Conservation (phyloP, 805 yeast species). For the Danielia reshetovae region DNA sequence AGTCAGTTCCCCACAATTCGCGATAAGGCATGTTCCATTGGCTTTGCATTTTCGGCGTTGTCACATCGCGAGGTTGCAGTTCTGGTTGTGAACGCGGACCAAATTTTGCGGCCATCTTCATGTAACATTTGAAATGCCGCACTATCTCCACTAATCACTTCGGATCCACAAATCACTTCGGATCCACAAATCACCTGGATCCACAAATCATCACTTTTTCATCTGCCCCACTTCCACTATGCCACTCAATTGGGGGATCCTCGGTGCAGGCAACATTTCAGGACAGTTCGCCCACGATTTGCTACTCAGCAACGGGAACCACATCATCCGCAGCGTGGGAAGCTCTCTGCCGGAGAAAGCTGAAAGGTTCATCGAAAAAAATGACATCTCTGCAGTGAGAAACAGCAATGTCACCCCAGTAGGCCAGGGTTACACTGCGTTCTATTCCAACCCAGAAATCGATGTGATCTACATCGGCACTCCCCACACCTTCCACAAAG, state of each 20-base stretch:
- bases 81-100: too few relatives aligned
- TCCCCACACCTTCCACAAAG: conserved; percentile 51
- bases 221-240: too few relatives aligned
- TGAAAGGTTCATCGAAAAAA: conserved; percentile 22
- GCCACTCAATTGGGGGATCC: conserved; percentile 42
- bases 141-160: too few relatives aligned
- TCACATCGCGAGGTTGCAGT: too few relatives aligned
- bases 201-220: too few relatives aligned
- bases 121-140: too few relatives aligned
- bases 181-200: too few relatives aligned
- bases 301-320: conserved; percentile 25
- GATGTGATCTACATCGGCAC: conserved; percentile 53
- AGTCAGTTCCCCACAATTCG: neutral
- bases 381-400: conserved; percentile 12
- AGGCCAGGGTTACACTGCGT: conserved; percentile 38
- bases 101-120: too few relatives aligned
- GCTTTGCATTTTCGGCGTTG: too few relatives aligned
- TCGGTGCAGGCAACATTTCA: conserved; percentile 50
- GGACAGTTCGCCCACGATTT: conserved; percentile 41
- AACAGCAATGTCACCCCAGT: conserved; percentile 24
- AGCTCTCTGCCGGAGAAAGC: conserved; percentile 35
- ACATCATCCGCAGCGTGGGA: conserved; percentile 38
- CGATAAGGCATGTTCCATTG: too few relatives aligned
- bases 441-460: conserved; percentile 39
- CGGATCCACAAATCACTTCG: too few relatives aligned